Evolutionary conservation across 2,329 filamentous ascomycete species (phyloP).

Genomic region (Colletotrichum shisoi): DNA sequence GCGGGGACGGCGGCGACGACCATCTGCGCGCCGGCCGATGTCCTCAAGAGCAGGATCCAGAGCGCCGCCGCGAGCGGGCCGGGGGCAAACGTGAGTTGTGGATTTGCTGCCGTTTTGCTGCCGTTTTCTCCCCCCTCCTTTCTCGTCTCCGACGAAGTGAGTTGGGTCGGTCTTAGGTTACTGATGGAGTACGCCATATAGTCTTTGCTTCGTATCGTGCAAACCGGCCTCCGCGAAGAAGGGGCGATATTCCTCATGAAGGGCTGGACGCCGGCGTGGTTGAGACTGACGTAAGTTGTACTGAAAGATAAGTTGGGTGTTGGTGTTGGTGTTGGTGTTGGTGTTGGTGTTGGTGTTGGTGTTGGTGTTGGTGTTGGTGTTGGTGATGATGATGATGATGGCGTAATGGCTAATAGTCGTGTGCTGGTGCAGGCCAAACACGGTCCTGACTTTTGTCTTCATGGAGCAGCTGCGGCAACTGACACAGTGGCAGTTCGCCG

Average conservation of each 20-base stretch:
- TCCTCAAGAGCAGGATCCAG: slow-evolving; percentile 56
- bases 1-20: slow-evolving; percentile 58
- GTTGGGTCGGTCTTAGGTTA: too few relatives aligned
- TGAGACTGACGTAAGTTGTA: slow-evolving; percentile 51
- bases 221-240: slow-evolving; percentile 49
- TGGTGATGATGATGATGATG: neutral
- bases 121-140: too few relatives aligned
- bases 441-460: slow-evolving; percentile 57
- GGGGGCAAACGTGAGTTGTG: slow-evolving; percentile 30
- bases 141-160: too few relatives aligned
- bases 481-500: slow-evolving; percentile 38
- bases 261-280: slow-evolving; percentile 57
- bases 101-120: slow-evolving; percentile 19
- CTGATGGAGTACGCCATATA: slow-evolving; percentile 19
- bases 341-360: too few relatives aligned
- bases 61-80: slow-evolving; percentile 42
- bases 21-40: slow-evolving; percentile 56
- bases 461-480: slow-evolving; percentile 55
- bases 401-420: slow-evolving; percentile 36
- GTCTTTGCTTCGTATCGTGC: slow-evolving; percentile 49
- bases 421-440: slow-evolving; percentile 49
- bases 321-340: too few relatives aligned
- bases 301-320: slow-evolving; percentile 35
- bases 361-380: too few relatives aligned
- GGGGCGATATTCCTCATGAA: slow-evolving; percentile 56